Percentiles rank a stretch among this genome's conserved stretches.
These are phyloP conservation scores for Leccinellum albellum DNA, from an alignment of 768 basidiomycete species.

Conservation along the genomic window DNA sequence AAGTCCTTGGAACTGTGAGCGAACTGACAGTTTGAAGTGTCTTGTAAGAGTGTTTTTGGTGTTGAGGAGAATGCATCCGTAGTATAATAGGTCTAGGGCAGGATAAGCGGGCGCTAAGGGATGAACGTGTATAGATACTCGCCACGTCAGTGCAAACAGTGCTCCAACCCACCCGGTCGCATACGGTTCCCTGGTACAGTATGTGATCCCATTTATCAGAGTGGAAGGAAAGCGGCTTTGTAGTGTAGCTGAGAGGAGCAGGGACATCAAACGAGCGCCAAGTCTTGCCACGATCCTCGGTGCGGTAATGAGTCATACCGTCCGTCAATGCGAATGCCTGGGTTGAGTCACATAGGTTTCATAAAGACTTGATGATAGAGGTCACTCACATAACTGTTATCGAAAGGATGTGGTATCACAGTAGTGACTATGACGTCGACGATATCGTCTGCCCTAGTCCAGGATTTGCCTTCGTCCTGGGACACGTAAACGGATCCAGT, in stretches of 20 bases:
- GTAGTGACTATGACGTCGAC: conserved; percentile 56
- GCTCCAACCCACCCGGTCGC: conserved; percentile 53
- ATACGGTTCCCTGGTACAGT: conserved; percentile 73
- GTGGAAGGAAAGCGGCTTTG: conserved; percentile 81
- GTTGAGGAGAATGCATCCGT: conserved; percentile 71
- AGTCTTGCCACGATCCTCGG: conserved; percentile 80
- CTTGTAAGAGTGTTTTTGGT: conserved; percentile 55
- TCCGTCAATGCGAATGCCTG: conserved; percentile 87
- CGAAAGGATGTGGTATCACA: conserved; percentile 84
- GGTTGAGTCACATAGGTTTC: neutral
- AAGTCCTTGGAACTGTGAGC: conserved; percentile 85
- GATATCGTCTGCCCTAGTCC: conserved; percentile 49
- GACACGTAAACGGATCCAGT: conserved; percentile 74
- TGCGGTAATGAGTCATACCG: conserved; percentile 77
- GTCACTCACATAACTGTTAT: conserved; percentile 64
- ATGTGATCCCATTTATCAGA: conserved; percentile 76
- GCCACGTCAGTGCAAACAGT: conserved; percentile 72
- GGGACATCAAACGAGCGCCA: conserved; percentile 84
- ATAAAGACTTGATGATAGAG: neutral
- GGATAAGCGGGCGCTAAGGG: conserved; percentile 3
- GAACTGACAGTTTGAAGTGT: conserved; percentile 81
- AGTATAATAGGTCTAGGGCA: conserved; percentile 82
- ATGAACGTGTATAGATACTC: conserved; percentile 1
- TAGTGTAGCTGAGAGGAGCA: conserved; percentile 40
- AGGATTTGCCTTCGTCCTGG: conserved; percentile 79